Evolutionary conservation across 257 asterid species (phyloP).

Genomic region (Cordia subcordata): DNA sequence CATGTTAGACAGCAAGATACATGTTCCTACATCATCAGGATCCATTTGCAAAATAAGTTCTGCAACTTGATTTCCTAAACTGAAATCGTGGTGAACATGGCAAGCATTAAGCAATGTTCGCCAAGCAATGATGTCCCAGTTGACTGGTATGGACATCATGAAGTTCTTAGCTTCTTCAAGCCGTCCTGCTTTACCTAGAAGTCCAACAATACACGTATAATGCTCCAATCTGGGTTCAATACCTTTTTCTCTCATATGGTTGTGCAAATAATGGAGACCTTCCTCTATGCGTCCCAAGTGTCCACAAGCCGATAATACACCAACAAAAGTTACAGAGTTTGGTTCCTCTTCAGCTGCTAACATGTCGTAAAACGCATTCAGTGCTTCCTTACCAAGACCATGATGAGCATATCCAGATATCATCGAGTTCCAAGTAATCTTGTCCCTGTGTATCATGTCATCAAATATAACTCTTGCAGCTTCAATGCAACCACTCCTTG

Average conservation of each 20-base stretch:
- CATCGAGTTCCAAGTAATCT: slow-evolving; percentile 71
- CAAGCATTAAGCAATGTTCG: slow-evolving; percentile 87
- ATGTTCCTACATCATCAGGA: slow-evolving; percentile 71
- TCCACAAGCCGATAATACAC: slow-evolving; percentile 80
- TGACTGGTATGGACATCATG: slow-evolving; percentile 47
- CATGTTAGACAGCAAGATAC: slow-evolving; percentile 65
- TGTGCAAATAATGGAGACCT: slow-evolving; percentile 62
- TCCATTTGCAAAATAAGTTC: slow-evolving; percentile 42
- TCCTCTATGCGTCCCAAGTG: slow-evolving; percentile 57
- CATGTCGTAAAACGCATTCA: slow-evolving; percentile 53
- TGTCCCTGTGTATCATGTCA: slow-evolving; percentile 38
- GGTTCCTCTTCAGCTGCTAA: slow-evolving; percentile 43
- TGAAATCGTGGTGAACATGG: slow-evolving; percentile 53
- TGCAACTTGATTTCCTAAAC: slow-evolving; percentile 55
- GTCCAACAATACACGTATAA: slow-evolving; percentile 72
- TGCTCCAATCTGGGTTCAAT: slow-evolving; percentile 81
- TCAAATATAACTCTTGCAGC: slow-evolving; percentile 46
- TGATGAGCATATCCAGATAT: slow-evolving; percentile 67
- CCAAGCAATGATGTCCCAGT: slow-evolving; percentile 77
- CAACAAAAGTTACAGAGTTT: slow-evolving; percentile 67
- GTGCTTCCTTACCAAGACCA: slow-evolving; percentile 69
- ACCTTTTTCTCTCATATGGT: slow-evolving; percentile 44
- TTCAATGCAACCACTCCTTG: slow-evolving; percentile 62
- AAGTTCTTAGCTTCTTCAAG: slow-evolving; percentile 69
- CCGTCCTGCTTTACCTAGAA: slow-evolving; percentile 61